Base-by-base conservation (phyloP, 371 early-diverging fungal genomes). In the Circinella minor region DNA sequence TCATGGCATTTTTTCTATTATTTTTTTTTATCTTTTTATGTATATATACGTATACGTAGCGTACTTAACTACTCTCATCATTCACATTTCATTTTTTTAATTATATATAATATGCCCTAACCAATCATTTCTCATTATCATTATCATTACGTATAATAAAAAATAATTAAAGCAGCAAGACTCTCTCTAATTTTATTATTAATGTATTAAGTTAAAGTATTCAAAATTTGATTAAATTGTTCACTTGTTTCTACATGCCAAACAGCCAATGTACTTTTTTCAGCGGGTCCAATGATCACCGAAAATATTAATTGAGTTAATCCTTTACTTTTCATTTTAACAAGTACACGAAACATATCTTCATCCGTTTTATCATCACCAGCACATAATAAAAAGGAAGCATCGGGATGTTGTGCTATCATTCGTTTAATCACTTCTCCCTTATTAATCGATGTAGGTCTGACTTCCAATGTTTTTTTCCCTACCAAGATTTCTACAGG, bases 291-390 rank as follows among this genome's bases (percentile, higher is more conserved):
- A 20, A 95, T 87, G 6, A 92, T 93, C 43, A 86, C 78, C 1
- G 91, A 89, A 71, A 91, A 92, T 36, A 83, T 74, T 17, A 72
- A 39, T 3, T 70, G 51, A n/a, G 69, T 57, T 17, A 69, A 38
- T 4, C 74, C 76, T 37, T 66, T 55, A 15, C 17, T 36, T 37
- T 64, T 65, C 60, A 70, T 64, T 7, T 65, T 57, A 14, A 59
- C 55, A 10, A 66, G 63, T 6, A 65, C 66, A 1, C 91, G 87
- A 79, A 93, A 93, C 98, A 98, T 98, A 74, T 98, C 98, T 76
- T 98, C 98, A 74, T 99, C 98, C 2, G 99, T 98, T 77, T 92
- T 90, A 77, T 98, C 98, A 75, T 98, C 98, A 17, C 99, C 98
- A 20, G 94, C 96, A 75, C 98, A 96, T 57, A 95, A 84, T n/a